phyloP scores from a whole-genome alignment of 176 grass and related monocot species.

The Chloris gayana region DNA sequence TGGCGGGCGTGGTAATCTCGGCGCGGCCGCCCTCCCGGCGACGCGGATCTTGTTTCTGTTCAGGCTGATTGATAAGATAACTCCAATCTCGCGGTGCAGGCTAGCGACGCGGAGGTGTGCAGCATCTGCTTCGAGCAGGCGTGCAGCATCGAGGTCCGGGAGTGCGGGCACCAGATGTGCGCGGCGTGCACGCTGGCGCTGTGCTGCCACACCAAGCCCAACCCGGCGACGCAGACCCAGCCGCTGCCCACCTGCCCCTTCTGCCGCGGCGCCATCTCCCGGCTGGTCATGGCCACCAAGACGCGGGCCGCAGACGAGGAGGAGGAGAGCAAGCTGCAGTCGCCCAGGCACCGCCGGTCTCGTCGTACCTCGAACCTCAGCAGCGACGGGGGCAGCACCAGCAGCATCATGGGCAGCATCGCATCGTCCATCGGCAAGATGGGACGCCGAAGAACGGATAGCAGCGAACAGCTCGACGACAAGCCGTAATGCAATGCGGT shows the following conservation, averaged over 20 bases:
- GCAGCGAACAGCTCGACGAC: conserved; percentile 54
- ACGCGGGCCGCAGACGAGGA: conserved; percentile 37
- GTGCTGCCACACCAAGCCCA: conserved; percentile 93
- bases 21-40: neutral
- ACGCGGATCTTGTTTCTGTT: conserved; percentile 35
- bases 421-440: conserved; percentile 85
- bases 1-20: conserved; percentile 11
- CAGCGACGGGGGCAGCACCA: conserved; percentile 71
- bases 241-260: conserved; percentile 82
- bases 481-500: conserved; percentile 28
- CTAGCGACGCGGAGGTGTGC: conserved; percentile 67
- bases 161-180: conserved; percentile 98
- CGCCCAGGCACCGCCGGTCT: conserved; percentile 58
- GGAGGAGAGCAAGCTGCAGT: conserved; percentile 40
- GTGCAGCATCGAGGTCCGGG: conserved; percentile 86
- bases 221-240: conserved; percentile 57
- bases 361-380: conserved; percentile 57
- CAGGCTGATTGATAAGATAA: conserved; percentile 1
- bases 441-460: conserved; percentile 57
- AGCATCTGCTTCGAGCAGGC: conserved; percentile 94
- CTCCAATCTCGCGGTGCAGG: conserved; percentile 35
- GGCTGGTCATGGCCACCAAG: conserved; percentile 67
- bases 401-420: conserved; percentile 82
- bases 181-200: conserved; percentile 88
- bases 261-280: conserved; percentile 82